These are phyloP conservation scores for Torulaspora microellipsoides DNA, from an alignment of 805 yeast genomes.

Conservation along the genomic window DNA sequence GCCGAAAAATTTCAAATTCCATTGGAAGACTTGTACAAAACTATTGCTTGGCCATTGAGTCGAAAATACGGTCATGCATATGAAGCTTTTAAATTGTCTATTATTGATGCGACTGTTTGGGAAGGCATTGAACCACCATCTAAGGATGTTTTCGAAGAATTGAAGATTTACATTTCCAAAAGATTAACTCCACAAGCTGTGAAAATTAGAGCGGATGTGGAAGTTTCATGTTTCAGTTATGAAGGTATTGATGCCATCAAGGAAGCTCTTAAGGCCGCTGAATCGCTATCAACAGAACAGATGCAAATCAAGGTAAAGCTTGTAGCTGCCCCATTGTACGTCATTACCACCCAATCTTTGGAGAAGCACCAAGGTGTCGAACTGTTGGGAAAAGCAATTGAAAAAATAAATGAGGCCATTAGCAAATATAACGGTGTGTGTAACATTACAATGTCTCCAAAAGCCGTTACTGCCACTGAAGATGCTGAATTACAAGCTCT, in stretches of 20 bases:
- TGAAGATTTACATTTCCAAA: constrained; percentile 80
- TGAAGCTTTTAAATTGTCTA: constrained; percentile 94
- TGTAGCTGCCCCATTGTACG: constrained; percentile 97
- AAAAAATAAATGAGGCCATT: constrained; percentile 65
- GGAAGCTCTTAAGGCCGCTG: constrained; percentile 82
- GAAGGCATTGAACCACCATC: constrained; percentile 72
- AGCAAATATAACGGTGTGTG: constrained; percentile 76
- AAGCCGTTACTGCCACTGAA: constrained; percentile 97
- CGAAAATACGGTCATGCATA: constrained; percentile 94
- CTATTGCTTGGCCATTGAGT: constrained; percentile 96
- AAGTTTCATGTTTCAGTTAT: constrained; percentile 93
- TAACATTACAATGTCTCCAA: constrained; percentile 95
- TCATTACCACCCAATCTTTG: constrained; percentile 84
- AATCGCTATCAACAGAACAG: constrained; percentile 72
- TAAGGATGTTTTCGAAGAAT: constrained; percentile 71
- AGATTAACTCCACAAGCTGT: constrained; percentile 97
- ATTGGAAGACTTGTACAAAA: constrained; percentile 77
- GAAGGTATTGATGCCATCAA: constrained; percentile 98
- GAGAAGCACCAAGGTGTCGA: constrained; percentile 89
- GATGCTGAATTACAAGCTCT: constrained; percentile 96
- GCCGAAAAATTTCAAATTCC: constrained; percentile 93
- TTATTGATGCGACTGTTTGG: constrained; percentile 82
- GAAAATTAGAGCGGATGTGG: constrained; percentile 97
- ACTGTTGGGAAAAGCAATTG: constrained; percentile 72
- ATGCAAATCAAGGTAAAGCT: constrained; percentile 89